A percentile compares a stretch with the other conserved stretches of the same genome.
phyloP scores from a whole-genome alignment of 768 basidiomycete species.

The Boletus fagicola region DNA sequence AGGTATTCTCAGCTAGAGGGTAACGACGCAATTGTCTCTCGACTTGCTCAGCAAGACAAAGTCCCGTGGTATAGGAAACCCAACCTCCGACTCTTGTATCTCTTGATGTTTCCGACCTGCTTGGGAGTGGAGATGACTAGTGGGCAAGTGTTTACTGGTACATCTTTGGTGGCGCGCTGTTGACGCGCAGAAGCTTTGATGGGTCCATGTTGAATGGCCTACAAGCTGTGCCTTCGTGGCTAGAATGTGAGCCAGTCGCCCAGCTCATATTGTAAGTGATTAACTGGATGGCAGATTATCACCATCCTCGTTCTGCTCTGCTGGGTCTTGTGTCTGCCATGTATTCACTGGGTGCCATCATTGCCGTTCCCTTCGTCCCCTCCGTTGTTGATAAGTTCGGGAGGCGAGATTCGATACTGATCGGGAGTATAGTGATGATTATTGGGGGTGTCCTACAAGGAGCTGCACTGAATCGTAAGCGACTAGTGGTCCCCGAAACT shows the following conservation, averaged over 20 bases:
- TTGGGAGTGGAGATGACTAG: conserved; percentile 8
- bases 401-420: conserved; percentile 10
- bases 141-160: conserved; percentile 3
- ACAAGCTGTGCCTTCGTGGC: conserved; percentile 58
- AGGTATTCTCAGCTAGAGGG: background rate
- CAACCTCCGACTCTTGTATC: too few relatives aligned
- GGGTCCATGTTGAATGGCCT: conserved; percentile 64
- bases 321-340: conserved; percentile 58
- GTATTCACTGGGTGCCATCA: conserved; percentile 57
- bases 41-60: conserved; percentile 38
- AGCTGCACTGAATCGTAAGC: conserved; percentile 11
- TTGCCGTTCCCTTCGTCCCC: conserved; percentile 43
- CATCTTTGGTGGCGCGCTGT: background rate
- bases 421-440: conserved; percentile 7
- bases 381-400: conserved; percentile 6
- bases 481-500: too few relatives aligned
- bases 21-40: conserved; percentile 10
- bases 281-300: conserved; percentile 40
- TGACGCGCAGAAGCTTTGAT: conserved; percentile 4
- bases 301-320: conserved; percentile 51
- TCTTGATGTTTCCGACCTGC: too few relatives aligned
- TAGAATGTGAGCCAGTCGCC: conserved; percentile 39
- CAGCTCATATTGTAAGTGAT: background rate
- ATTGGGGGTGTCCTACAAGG: conserved; percentile 12
- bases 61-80: too few relatives aligned